These are phyloP conservation scores for Pythium chondricola DNA, from an alignment of 352 stramenopile genomes.

Conservation along the genomic window DNA sequence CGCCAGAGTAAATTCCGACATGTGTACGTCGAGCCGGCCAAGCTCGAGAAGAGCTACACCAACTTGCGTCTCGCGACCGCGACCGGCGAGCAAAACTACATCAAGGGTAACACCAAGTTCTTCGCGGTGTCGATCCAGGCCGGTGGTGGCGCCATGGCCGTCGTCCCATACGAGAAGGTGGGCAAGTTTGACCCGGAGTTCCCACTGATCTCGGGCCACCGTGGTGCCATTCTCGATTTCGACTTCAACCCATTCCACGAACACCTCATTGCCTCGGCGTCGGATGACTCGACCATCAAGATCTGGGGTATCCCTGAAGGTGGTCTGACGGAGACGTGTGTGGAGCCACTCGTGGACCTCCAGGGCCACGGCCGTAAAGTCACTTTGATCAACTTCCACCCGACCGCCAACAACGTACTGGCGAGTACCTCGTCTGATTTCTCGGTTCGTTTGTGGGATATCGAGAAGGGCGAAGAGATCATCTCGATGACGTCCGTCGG, in stretches of 20 bases:
- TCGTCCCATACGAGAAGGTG: slow-evolving; percentile 92
- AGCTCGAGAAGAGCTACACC: slow-evolving; percentile 90
- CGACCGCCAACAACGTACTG: slow-evolving; percentile 96
- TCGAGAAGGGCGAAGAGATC: slow-evolving; percentile 93
- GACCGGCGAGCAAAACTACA: slow-evolving; percentile 99
- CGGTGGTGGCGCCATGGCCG: slow-evolving; percentile 87
- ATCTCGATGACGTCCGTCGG: slow-evolving; percentile 80
- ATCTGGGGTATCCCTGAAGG: slow-evolving; percentile 95
- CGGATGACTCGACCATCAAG: slow-evolving; percentile 98
- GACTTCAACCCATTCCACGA: slow-evolving; percentile 99
- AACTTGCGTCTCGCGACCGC: slow-evolving; percentile 93
- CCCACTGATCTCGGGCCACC: slow-evolving; percentile 94
- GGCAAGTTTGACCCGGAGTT: slow-evolving; percentile 93
- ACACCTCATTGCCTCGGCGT: slow-evolving; percentile 93
- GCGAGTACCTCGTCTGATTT: slow-evolving; percentile 94
- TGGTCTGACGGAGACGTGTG: slow-evolving; percentile 92
- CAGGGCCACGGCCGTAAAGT: slow-evolving; percentile 94
- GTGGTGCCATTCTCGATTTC: slow-evolving; percentile 96
- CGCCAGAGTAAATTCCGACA: slow-evolving; percentile 97
- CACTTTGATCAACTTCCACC: slow-evolving; percentile 98
- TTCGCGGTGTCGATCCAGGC: slow-evolving; percentile 94
- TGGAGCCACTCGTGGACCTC: slow-evolving; percentile 95
- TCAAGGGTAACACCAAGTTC: slow-evolving; percentile 99
- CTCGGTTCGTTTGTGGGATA: slow-evolving; percentile 98
- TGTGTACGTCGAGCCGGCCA: slow-evolving; percentile 96